phyloP scores from a whole-genome alignment of 2,329 filamentous ascomycete genomes.

The Colletotrichum paranaense region DNA sequence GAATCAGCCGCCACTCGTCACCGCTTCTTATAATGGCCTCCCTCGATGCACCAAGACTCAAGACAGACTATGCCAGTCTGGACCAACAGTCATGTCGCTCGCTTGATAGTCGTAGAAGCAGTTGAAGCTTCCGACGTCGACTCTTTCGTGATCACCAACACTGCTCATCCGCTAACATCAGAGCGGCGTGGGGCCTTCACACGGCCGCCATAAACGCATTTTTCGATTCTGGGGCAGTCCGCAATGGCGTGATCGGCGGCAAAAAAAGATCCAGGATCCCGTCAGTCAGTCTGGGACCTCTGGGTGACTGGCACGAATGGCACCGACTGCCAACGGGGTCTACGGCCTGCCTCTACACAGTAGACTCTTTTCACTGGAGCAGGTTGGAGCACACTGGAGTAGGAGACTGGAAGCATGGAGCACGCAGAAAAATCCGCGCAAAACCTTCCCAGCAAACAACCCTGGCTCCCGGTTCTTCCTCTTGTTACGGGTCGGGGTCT shows the following conservation, averaged over 20 bases:
- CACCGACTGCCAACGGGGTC: too few relatives aligned
- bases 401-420: neutral
- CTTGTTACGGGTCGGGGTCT: constrained; percentile 24
- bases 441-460: neutral
- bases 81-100: neutral
- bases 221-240: constrained; percentile 28
- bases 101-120: constrained; percentile 11
- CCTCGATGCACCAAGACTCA: neutral
- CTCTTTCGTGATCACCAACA: neutral
- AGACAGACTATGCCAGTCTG: constrained; percentile 3
- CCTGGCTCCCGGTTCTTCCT: constrained; percentile 32
- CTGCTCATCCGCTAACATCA: constrained; percentile 2
- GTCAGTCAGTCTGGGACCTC: neutral
- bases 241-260: constrained; percentile 26
- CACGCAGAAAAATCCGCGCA: constrained; percentile 12
- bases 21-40: constrained; percentile 16
- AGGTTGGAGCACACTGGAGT: too few relatives aligned
- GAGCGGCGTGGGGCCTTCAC: neutral
- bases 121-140: constrained; percentile 13
- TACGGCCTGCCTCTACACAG: neutral
- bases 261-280: constrained; percentile 1
- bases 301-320: too few relatives aligned
- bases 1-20: constrained; percentile 18
- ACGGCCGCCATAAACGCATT: neutral
- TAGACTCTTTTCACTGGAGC: too few relatives aligned